A percentile compares a stretch with the other conserved stretches of the same genome.
phyloP scores from a whole-genome alignment of 2,329 filamentous ascomycete species.

The Aureobasidium musti region DNA sequence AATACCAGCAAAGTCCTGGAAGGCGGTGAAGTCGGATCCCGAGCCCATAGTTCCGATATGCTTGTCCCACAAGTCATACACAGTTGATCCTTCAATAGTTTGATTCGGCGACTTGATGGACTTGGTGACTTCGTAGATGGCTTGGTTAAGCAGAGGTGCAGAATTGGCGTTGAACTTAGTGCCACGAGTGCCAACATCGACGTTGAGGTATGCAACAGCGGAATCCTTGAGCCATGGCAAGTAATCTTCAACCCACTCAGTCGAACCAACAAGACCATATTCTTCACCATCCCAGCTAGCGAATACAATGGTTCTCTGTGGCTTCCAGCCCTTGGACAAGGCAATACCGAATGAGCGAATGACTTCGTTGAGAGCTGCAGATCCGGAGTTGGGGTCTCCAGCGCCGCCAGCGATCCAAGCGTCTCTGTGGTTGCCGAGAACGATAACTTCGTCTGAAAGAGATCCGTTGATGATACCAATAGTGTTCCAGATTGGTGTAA shows the following conservation, averaged over 20 bases:
- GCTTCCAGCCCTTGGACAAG: conserved; percentile 74
- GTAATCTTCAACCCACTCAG: conserved; percentile 92
- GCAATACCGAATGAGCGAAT: conserved; percentile 73
- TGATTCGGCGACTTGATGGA: conserved; percentile 70
- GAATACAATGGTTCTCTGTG: conserved; percentile 86
- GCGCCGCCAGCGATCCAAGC: conserved; percentile 87
- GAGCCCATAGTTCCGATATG: conserved; percentile 58
- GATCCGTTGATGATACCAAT: conserved; percentile 91
- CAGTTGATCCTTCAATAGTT: conserved; percentile 66
- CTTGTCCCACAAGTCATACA: conserved; percentile 63
- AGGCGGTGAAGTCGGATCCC: conserved; percentile 56
- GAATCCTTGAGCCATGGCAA: conserved; percentile 74
- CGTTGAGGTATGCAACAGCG: conserved; percentile 81
- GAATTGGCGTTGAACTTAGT: conserved; percentile 65
- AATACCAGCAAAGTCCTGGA: conserved; percentile 56
- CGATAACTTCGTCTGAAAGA: conserved; percentile 78
- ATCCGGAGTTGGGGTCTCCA: conserved; percentile 80
- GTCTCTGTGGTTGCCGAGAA: conserved; percentile 91
- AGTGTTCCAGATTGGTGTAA: conserved; percentile 65
- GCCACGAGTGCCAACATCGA: conserved; percentile 73
- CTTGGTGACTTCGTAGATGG: conserved; percentile 67
- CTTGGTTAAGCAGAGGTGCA: conserved; percentile 73
- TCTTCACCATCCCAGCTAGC: conserved; percentile 71
- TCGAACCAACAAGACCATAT: conserved; percentile 82
- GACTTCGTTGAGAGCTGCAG: conserved; percentile 75